Conservation (phyloP, 2,329 filamentous ascomycete species). For the Pestalotiopsis fici region DNA sequence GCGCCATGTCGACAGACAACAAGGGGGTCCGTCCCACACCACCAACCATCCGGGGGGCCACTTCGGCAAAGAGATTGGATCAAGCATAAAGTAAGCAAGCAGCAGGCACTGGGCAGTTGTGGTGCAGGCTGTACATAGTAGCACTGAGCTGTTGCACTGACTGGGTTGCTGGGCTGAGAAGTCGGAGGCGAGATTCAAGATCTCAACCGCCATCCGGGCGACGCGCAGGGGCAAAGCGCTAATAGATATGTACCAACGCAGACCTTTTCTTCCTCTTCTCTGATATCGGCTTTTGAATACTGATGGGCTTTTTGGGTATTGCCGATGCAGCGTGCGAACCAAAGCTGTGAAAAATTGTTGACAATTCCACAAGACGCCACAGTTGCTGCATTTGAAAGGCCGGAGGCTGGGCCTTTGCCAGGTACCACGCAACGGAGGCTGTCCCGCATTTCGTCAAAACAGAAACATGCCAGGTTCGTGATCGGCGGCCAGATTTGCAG, state of each 20-base stretch:
- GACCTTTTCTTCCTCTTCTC: neutral
- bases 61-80: conserved; percentile 13
- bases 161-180: neutral
- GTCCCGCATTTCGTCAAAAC: conserved; percentile 9
- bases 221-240: neutral
- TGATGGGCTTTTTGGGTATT: neutral
- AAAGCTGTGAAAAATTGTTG: neutral
- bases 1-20: conserved; percentile 2
- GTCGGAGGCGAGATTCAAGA: neutral
- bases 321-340: neutral
- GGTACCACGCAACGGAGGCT: neutral
- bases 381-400: neutral
- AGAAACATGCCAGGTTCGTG: conserved; percentile 16
- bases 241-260: neutral
- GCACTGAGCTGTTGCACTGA: neutral
- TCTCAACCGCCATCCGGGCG: neutral
- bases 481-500: conserved; percentile 14
- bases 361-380: neutral
- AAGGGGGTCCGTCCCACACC: neutral
- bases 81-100: conserved; percentile 9
- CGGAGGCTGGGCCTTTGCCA: neutral
- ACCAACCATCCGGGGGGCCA: conserved; percentile 8
- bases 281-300: neutral
- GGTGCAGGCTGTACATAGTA: neutral
- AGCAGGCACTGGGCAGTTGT: neutral